Evolutionary conservation across 495 filamentous ascomycete genomes (phyloP).

Genomic region (Aeminium ludgeri): DNA sequence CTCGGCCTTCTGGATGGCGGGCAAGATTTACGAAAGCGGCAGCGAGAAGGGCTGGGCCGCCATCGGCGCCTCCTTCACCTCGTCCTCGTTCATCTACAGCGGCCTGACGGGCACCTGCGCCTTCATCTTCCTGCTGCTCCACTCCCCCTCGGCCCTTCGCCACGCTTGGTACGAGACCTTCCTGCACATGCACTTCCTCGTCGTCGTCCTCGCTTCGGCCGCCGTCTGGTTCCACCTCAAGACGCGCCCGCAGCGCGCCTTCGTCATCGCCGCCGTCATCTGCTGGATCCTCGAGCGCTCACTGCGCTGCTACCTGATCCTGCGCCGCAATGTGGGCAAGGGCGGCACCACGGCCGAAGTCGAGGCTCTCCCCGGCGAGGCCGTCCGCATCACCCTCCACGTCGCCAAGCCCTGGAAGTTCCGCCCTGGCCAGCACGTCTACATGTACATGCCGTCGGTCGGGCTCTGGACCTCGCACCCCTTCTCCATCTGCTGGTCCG

Average conservation of each 20-base stretch:
- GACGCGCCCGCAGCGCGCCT: constrained; percentile 40
- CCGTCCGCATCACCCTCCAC: constrained; percentile 63
- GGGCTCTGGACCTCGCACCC: constrained; percentile 78
- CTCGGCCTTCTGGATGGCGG: constrained; percentile 49
- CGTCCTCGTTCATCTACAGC: constrained; percentile 18
- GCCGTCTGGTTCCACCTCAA: constrained; percentile 55
- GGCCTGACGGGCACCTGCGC: constrained; percentile 22
- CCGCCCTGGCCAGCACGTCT: constrained; percentile 73
- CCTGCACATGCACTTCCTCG: constrained; percentile 60
- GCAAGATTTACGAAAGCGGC: constrained; percentile 27
- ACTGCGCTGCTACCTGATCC: constrained; percentile 47
- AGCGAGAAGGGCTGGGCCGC: constrained; percentile 39
- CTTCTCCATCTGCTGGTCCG: constrained; percentile 81
- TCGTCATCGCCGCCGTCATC: constrained; percentile 48
- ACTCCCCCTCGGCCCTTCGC: constrained; percentile 57
- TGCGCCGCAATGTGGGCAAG: constrained; percentile 51
- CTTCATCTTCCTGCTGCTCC: constrained; percentile 38
- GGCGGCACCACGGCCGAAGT: constrained; percentile 54
- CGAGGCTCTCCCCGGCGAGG: constrained; percentile 65
- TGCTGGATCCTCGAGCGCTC: constrained; percentile 66
- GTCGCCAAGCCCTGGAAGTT: constrained; percentile 62
- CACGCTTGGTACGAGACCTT: constrained; percentile 97
- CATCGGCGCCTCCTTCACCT: constrained; percentile 31
- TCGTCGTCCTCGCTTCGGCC: constrained; percentile 44
- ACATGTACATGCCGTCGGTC: constrained; percentile 63